Evolutionary conservation across 139 green algal species (phyloP), one percentile per base, ranked within the genome.

Genomic region (Mychonastes homosphaera): DNA sequence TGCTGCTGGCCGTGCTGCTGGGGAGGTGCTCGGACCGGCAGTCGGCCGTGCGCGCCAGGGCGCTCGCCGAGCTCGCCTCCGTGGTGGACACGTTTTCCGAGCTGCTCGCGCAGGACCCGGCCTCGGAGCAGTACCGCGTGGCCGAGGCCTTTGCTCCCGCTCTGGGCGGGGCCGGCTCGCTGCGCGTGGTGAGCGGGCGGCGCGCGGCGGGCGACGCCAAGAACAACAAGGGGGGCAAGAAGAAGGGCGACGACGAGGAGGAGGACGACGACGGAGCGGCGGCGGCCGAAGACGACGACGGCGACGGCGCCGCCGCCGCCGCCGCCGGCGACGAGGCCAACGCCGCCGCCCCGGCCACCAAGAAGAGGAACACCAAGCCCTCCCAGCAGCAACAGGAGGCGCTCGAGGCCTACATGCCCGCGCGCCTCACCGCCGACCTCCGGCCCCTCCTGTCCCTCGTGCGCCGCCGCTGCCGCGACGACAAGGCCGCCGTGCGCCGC

Each of bases 401-500:
- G 12, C 57, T 69, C 56, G 53, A 52, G 45, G 54, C 39, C 2
- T 44, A 32, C 26, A 63, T 67, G 4, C 67, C 62, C 3, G 27
- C 13, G 8, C 56, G 68, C 26, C 44, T 56, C 30, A 51, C 36
- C 3, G 63, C 79, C 66, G 78, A 87, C 57, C 52, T 84, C 21
- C 34, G 35, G 4, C 50, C 65, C 26, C 48, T 87, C 26, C 49
- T 75, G 32, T 28, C 44, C 4, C 61, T 83, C 49, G 72, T 73
- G 30, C 60, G 72, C 56, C 44, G 61, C 2, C 78, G 84, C 19
- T 73, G 64, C 53, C 52, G 57, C 5, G 84, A 92, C 55, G 72
- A 80, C 40, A 88, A 88, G 65, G 79, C 73, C 19, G 60, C 64
- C 0, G 84, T 88, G 52, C 75, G 84, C 53, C 83, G 84, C 56